Base-by-base conservation (phyloP, 441 rosid species). In the Theobroma grandiflorum region DNA sequence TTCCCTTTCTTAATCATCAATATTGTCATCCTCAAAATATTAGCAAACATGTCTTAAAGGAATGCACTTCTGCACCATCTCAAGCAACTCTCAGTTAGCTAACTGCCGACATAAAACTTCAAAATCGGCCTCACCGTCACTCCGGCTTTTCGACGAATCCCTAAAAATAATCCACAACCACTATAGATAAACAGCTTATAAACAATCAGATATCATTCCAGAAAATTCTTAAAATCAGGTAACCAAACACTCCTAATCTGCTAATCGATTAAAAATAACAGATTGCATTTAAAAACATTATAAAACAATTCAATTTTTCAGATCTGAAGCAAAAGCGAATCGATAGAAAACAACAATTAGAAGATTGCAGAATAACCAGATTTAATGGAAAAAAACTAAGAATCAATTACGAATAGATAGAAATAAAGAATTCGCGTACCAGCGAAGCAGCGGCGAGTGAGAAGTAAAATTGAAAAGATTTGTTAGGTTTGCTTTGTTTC, bases 71-170 rank as follows among this genome's bases (percentile, higher is more conserved):
- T 69, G 55, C 33, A 69, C 31, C 38, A 31, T 49, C 74, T 45
- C 42, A 50, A 71, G 9, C 64, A 72, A 70, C 43, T 42, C 8
- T 37, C 12, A 53, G 8, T 72, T n/a, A 53, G 16, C 42, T 2
- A 66, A n/a, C 45, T 35, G 47, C 53, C 52, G 42, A 72, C 47
- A 72, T 52, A 35, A 47, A 53, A 72, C 33, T 52, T 72, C 45
- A 52, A 33, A 72, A 33, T 40, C 40, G 40, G 31, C 11, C 26
- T 31, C 52, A 5, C 9, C 1, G 4, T 6, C 11, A 47, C n/a
- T 12, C 5, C 2, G 20, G 38, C 2, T 45, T 45, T 22, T 45
- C 57, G 6, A 52, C 8, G 8, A 71, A 71, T 16, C 59, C 74
- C 74, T 31, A 47, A 18, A 38, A 35, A 71, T 11, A 71, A 31